Base-by-base conservation (phyloP, 192 early-diverging fungal species). In the Umbelopsis ramanniana region DNA sequence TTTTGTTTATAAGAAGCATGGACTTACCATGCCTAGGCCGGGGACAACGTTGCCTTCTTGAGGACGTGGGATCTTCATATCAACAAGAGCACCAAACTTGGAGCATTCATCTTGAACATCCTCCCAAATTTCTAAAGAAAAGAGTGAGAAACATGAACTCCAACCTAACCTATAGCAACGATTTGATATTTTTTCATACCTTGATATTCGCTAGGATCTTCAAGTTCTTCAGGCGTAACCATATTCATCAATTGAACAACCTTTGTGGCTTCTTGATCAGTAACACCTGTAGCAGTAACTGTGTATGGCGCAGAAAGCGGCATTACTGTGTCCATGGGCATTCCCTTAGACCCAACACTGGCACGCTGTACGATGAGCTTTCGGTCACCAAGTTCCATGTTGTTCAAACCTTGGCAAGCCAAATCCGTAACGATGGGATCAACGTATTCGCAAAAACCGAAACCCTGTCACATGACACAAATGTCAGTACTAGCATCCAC, bases 361-460 rank as follows among this genome's bases (percentile, higher is more conserved):
- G 97, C 97, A 21, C 95, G 87, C 83, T 99, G 97, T 22, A 98
- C 96, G 26, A 98, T 90, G 15, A 99, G 79, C 72, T 93, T 95
- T 37, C 91, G 91, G 75, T 98, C 97, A 52, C 94, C 95, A 4
- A 99, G 79, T 74, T 96, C 94, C 91, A 99, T 93, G 45, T 95
- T 93, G 75, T 98, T 97, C 29, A 99, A 88, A 2, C 95, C 96
- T 75, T 97, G 89, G 74, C 95, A 97, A 14, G 94, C 97, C 46
- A 95, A 83, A 73, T 99, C 97, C 7, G 97, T 98, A 15, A 97
- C 79, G 29, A 72, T 86, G 21, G 94, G 89, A 77, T 98, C 93
- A 19, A 86, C 84, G 71, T 96, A 99, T 82, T 99, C 97, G 78
- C 96, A 97, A 72, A 99, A 98, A 3, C 96, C 97, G 85, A 93